These are phyloP conservation scores for Taphrina sp. DNA, from an alignment of 1,139 yeast species.

Conservation along the genomic window DNA sequence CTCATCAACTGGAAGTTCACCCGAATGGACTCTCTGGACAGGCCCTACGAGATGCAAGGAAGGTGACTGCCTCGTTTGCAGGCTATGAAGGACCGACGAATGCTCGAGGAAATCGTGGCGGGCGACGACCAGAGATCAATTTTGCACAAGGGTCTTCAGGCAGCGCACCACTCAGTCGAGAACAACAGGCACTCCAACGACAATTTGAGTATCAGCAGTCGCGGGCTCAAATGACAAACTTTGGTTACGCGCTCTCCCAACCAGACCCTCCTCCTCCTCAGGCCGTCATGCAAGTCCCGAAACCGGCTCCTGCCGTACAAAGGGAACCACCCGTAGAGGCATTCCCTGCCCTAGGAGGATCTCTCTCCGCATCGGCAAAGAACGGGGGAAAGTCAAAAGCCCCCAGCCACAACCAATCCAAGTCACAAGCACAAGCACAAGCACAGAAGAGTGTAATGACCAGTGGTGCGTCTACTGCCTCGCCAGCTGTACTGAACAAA, in stretches of 20 bases:
- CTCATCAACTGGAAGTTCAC: conserved; percentile 85
- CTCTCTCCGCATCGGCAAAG: conserved; percentile 5
- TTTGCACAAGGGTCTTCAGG: conserved; percentile 13
- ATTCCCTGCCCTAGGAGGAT: conserved; percentile 31
- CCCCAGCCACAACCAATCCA: neutral
- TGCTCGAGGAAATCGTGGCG: conserved; percentile 22
- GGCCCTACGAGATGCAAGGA: conserved; percentile 33
- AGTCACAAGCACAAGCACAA: neutral
- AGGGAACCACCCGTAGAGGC: conserved; percentile 19
- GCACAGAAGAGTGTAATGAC: neutral
- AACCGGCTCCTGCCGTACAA: conserved; percentile 14
- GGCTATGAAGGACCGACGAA: conserved; percentile 31
- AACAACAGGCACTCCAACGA: conserved; percentile 31
- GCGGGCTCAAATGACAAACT: conserved; percentile 30
- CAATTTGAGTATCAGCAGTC: conserved; percentile 31
- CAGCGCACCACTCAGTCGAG: conserved; percentile 29
- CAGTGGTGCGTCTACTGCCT: neutral
- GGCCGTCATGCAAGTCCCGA: conserved; percentile 26
- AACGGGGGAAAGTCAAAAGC: neutral
- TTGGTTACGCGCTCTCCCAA: conserved; percentile 22
- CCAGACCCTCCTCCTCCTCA: conserved; percentile 18
- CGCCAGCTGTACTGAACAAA: conserved; percentile 6
- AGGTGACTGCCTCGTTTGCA: conserved; percentile 29
- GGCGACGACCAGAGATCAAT: conserved; percentile 12
- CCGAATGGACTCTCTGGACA: conserved; percentile 48